These are phyloP conservation scores for Mortierella sp. DNA, from an alignment of 371 early-diverging fungal species.

Conservation along the genomic window DNA sequence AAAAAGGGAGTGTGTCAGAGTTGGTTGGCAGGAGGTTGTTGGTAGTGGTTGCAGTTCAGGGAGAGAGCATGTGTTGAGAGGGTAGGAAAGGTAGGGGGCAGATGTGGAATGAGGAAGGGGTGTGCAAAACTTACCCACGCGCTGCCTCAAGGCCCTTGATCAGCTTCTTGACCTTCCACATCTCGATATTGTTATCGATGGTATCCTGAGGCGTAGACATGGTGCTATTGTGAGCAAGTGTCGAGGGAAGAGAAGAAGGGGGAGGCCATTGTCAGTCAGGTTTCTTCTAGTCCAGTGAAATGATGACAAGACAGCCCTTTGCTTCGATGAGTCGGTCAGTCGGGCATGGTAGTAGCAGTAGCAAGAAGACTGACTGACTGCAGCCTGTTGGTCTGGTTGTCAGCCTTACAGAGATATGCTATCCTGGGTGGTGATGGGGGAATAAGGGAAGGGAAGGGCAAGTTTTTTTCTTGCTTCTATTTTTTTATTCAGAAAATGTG, in stretches of 20 bases:
- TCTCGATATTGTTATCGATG: slow-evolving; percentile 87
- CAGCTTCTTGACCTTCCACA: slow-evolving; percentile 98
- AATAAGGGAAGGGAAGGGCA: slow-evolving; percentile 15
- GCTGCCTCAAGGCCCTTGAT: slow-evolving; percentile 97
- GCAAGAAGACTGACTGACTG: neutral
- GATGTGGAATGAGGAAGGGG: slow-evolving; percentile 1
- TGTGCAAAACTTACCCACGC: slow-evolving; percentile 82
- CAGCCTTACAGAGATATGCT: slow-evolving; percentile 28
- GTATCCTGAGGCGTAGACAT: slow-evolving; percentile 59
- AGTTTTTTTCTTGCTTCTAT: neutral
- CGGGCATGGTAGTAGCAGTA: neutral
- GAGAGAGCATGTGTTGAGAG: neutral
- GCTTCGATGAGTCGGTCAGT: neutral
- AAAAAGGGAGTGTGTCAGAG: neutral
- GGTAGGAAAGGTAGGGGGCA: neutral
- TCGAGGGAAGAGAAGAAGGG: neutral
- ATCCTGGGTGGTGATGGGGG: slow-evolving; percentile 30
- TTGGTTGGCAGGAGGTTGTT: neutral
- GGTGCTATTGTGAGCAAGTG: slow-evolving; percentile 22
- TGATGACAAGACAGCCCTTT: neutral
- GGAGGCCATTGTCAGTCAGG: neutral
- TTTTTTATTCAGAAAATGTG: slow-evolving; percentile 10
- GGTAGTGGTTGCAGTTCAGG: neutral
- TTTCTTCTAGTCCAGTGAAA: neutral
- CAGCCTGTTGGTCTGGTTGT: neutral